phyloP scores from a whole-genome alignment of 805 yeast genomes.

The Helenozyma baotianmanensis region DNA sequence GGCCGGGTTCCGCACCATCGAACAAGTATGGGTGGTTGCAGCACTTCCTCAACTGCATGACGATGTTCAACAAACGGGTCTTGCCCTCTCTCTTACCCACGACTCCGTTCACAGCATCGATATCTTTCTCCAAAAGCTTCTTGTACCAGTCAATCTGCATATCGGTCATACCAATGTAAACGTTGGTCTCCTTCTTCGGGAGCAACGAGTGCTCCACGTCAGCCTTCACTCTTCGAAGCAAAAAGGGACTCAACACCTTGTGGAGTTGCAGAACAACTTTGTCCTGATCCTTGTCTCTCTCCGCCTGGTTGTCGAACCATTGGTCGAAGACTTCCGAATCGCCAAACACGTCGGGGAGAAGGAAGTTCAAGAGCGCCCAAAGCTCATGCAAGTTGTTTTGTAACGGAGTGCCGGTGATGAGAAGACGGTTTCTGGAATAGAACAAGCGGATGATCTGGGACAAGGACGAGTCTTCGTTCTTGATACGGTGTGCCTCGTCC shows the following conservation, averaged over 20 bases:
- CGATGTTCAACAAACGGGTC: constrained; percentile 85
- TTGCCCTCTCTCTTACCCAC: constrained; percentile 93
- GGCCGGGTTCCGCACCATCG: constrained; percentile 99
- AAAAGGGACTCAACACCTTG: constrained; percentile 80
- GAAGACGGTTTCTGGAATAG: constrained; percentile 75
- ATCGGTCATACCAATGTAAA: constrained; percentile 91
- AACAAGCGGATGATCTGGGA: constrained; percentile 90
- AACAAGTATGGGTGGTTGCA: constrained; percentile 96
- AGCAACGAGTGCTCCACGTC: constrained; percentile 89
- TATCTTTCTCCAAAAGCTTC: constrained; percentile 82
- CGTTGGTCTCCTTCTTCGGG: constrained; percentile 86
- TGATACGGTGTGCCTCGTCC: constrained; percentile 96
- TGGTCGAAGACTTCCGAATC: constrained; percentile 86
- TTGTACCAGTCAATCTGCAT: constrained; percentile 95
- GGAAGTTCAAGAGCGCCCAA: constrained; percentile 90
- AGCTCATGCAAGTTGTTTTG: constrained; percentile 93
- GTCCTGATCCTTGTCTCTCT: constrained; percentile 53
- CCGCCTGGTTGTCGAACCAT: constrained; percentile 68
- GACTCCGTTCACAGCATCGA: constrained; percentile 94
- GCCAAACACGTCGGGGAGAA: constrained; percentile 92
- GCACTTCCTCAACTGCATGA: constrained; percentile 94
- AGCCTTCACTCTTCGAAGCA: constrained; percentile 82
- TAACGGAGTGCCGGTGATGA: constrained; percentile 94
- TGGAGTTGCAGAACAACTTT: constrained; percentile 83
- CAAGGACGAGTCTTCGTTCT: constrained; percentile 86